Conservation (phyloP, 257 asterid genomes). For the Fraxinus cuspidata region DNA sequence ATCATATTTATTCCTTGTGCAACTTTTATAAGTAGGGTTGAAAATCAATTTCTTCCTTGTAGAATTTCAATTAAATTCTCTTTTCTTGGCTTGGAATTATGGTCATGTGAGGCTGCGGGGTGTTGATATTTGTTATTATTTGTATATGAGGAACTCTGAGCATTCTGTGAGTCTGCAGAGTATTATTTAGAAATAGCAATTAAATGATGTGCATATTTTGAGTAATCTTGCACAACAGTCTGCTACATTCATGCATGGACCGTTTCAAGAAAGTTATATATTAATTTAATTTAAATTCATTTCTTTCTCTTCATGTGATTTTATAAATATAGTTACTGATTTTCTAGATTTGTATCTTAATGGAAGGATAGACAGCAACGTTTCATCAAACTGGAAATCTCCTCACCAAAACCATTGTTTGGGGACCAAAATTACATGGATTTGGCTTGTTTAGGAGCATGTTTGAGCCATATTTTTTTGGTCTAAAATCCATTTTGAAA, state of each 20-base stretch:
- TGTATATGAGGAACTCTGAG: background rate
- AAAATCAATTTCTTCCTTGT: no score
- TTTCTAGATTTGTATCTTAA: background rate
- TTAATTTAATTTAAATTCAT: background rate
- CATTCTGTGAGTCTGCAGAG: background rate
- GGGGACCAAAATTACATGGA: no score
- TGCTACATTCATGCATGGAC: background rate
- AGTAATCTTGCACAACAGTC: background rate
- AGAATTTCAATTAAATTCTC: no score
- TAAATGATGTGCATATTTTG: background rate
- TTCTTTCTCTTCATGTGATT: background rate
- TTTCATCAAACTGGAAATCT: background rate
- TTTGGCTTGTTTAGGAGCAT: no score
- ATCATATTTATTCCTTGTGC: no score
- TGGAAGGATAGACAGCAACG: no score
- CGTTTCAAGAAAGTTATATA: constrained; percentile 1
- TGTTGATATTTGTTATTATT: background rate
- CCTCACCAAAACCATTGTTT: no score
- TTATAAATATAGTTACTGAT: background rate
- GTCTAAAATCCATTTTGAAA: no score
- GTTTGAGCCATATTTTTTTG: no score
- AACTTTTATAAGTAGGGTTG: no score
- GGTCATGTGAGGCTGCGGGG: background rate
- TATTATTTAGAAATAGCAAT: background rate
- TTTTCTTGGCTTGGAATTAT: background rate